phyloP scores from a whole-genome alignment of 768 basidiomycete genomes.

The Trametes cubensis region DNA sequence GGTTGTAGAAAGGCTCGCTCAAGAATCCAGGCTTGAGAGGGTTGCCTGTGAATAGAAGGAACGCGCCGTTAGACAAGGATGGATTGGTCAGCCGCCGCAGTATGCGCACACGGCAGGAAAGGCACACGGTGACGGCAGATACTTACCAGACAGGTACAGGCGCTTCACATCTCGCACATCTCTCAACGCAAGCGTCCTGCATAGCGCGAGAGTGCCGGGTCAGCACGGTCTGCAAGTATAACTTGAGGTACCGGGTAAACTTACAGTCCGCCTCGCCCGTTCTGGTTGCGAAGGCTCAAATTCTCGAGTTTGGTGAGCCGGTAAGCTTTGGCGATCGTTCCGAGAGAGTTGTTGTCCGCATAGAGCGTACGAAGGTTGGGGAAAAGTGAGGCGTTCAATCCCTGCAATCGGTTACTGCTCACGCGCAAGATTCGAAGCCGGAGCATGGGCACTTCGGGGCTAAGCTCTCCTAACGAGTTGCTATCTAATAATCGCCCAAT shows the following conservation, averaged over 20 bases:
- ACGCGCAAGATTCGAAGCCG: conserved; percentile 82
- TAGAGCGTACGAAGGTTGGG: conserved; percentile 86
- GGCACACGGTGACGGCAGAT: conserved; percentile 1
- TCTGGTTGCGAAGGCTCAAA: conserved; percentile 89
- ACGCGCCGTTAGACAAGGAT: conserved; percentile 27
- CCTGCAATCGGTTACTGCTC: conserved; percentile 76
- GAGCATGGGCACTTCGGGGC: conserved; percentile 56
- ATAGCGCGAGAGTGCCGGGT: neutral
- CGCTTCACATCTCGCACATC: conserved; percentile 92
- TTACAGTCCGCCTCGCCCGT: conserved; percentile 66
- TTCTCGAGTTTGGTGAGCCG: conserved; percentile 79
- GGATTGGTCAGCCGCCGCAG: conserved; percentile 24
- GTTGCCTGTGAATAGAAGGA: conserved; percentile 57
- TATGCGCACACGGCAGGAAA: conserved; percentile 16
- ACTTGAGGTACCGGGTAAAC: conserved; percentile 39
- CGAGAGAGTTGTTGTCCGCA: conserved; percentile 80
- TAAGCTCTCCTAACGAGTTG: conserved; percentile 64
- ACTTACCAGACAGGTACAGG: conserved; percentile 90
- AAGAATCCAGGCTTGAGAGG: conserved; percentile 62
- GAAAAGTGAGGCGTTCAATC: conserved; percentile 62
- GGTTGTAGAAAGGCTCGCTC: conserved; percentile 79
- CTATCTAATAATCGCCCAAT: conserved; percentile 52
- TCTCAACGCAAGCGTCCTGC: conserved; percentile 49
- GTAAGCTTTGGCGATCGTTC: conserved; percentile 52
- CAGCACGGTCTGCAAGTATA: neutral